Base-by-base conservation (phyloP, 1,284 basidiomycete genomes). In the Boletus smithii region DNA sequence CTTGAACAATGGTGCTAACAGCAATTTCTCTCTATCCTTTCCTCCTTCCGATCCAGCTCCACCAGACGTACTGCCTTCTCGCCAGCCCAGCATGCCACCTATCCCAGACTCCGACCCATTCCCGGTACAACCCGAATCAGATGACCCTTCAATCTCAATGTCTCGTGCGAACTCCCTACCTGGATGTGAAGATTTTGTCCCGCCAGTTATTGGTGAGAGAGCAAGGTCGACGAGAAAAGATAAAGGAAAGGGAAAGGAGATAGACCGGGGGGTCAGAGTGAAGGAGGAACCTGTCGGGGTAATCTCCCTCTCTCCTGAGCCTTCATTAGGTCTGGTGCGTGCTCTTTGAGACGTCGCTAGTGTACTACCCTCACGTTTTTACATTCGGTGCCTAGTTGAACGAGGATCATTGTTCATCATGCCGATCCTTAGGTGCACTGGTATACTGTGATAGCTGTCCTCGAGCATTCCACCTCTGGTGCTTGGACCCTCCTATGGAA, bases 381-480 rank as follows among this genome's bases (percentile, higher is more conserved):
- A 55, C 35, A 53, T 57, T 49, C 13, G 40, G 29, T 53, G 49
- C 54, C 43, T 61, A 91, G 85, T 72, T 83, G 46, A 98, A 98
- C 69, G 86, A 97, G 66, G 95, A 98, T 67, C 91, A 91, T 62
- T 98, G 95, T 67, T 95, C 93, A 43, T 81, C 91, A 2, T 98
- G 95, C 69, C 80, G 85, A 57, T 88, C 84, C 20, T 72, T 81
- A 47, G 89, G 94, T 47, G 78, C 82, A 20, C 75, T 95, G 51
- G 80, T 95, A 8, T 98, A 97, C 67, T 99, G 95, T 69, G 95
- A 99, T 66, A 94, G 95, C 11, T 99, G 97, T 66, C 91, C 95
- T 26, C 78, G 89, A 54, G 92, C 93, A 18, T 99, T 97, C 68
- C 95, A 99, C 70, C 84, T 98, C 52, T 85, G 86, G 79, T 99